Base-by-base conservation (phyloP, 306 rosid species). In the Dryas alaskensis region DNA sequence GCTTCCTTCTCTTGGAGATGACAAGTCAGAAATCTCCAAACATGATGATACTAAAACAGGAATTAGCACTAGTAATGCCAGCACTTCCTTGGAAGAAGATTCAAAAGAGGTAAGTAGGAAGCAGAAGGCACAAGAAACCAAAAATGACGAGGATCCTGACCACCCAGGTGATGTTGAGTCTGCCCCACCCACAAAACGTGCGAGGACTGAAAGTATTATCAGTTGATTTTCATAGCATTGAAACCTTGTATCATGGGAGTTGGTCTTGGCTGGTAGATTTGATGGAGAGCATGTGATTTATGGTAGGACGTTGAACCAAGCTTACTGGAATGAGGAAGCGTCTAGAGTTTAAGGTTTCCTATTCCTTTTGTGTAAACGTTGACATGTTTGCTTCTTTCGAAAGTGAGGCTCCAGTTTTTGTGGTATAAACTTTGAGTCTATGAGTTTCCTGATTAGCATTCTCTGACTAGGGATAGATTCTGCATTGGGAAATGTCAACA, bases 161-260 rank as follows among this genome's bases (percentile, higher is more conserved):
- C 71, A 67, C 8, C 63, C 17, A 11, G 66, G 50, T 52, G 84
- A 69, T 48, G 77, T 65, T 27, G 79, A 75, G 68, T 49, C 65
- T 39, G 74, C 68, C 46, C 86, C 86, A 0, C 83, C 86, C 3
- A 40, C 87, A 39, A 94, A 94, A 83, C 90, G 96, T 49, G 82
- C 74, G 10, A 88, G 81, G 86, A 81, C 78, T 54, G 73, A 78
- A 80, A 7, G 54, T n/a, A n/a, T 17, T 51, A 31, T 62, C 10
- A 0, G n/a, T 14, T 69, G 58, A 47, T 17, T 52, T 62, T 7
- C 11, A 48, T 52, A 40, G 48, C 52, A 8, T 58, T 40, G 25
- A 25, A 43, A 10, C 48, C 49, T 12, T 31, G 47, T 68, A 60
- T 67, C 40, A 3, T 64, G 47, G 50, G 61, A 22, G 75, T 25